A percentile compares a stretch with the other conserved stretches of the same genome.
phyloP scores from a whole-genome alignment of 2,329 filamentous ascomycete genomes.

The Amauroascus niger region DNA sequence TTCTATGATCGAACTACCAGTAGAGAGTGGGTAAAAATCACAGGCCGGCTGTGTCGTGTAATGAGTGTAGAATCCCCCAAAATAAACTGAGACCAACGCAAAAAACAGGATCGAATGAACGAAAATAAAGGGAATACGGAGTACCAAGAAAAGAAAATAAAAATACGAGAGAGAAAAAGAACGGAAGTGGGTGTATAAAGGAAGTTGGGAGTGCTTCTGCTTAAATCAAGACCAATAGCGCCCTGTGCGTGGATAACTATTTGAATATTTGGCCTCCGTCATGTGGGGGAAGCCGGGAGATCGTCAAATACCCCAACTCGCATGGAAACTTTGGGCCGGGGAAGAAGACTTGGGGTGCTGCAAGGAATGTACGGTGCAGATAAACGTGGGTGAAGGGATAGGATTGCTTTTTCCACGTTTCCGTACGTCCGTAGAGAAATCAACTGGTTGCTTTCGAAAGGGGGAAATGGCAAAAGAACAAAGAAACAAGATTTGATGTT shows the following conservation, averaged over 20 bases:
- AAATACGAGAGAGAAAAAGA: neutral
- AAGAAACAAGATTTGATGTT: neutral
- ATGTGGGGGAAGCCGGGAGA: slow-evolving; percentile 11
- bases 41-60: neutral
- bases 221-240: neutral
- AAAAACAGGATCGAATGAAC: neutral
- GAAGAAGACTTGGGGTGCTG: neutral
- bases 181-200: neutral
- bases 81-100: neutral
- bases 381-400: neutral
- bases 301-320: neutral
- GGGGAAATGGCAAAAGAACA: neutral
- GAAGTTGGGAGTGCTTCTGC: neutral
- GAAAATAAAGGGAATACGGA: neutral
- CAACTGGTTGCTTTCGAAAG: neutral
- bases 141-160: neutral
- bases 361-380: neutral
- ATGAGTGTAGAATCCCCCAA: neutral
- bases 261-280: neutral
- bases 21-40: neutral
- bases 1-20: neutral
- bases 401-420: neutral
- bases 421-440: neutral
- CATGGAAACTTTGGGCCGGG: neutral
- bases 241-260: neutral